Base-by-base conservation (phyloP, 345 rosid genomes). In the Orychophragmus violaceus region DNA sequence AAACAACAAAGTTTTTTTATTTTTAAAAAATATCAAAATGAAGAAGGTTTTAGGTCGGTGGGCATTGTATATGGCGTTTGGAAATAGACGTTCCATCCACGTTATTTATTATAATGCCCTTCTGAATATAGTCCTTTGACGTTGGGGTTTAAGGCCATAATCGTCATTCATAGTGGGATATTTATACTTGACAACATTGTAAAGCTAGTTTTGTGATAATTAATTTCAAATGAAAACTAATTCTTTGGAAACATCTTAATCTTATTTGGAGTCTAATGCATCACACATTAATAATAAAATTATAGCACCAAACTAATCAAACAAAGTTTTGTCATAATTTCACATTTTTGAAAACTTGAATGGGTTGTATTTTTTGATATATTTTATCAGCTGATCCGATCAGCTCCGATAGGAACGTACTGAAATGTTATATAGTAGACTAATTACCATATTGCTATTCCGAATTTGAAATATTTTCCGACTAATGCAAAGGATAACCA, bases 41-140 rank as follows among this genome's bases (percentile, higher is more conserved):
- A 64, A 58, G 29, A 56, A 2, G 24, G n/a, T n/a, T 45, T 64
- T 51, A 58, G 62, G 76, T 72, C 71, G 76, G 66, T 72, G 71
- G 59, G 21, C 32, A 37, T 12, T 65, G 51, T 72, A 41, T 16
- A 49, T 66, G 70, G 71, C 67, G 62, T 49, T 65, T 58, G 59
- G 55, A 59, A 65, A 59, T 65, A 50, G 76, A 72, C 67, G 67
- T 66, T 51, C 67, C 66, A 73, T 66, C 66, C 48, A 64, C 67
- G 55, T 67, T 39, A 58, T 35, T 59, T 17, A 59, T 60, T 6
- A 5, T 13, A 51, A 12, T 22, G 1, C 28, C 61, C 56, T 58
- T 59, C 3, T 16, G 25, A 49, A 7, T 16, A 28, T 59, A 27
- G n/a, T 39, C 9, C 2, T 39, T 36, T 19, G 3, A 13, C 0